Evolutionary conservation across 164 flowering plant genomes (phyloP).

Genomic region (Echeveria elegans): DNA sequence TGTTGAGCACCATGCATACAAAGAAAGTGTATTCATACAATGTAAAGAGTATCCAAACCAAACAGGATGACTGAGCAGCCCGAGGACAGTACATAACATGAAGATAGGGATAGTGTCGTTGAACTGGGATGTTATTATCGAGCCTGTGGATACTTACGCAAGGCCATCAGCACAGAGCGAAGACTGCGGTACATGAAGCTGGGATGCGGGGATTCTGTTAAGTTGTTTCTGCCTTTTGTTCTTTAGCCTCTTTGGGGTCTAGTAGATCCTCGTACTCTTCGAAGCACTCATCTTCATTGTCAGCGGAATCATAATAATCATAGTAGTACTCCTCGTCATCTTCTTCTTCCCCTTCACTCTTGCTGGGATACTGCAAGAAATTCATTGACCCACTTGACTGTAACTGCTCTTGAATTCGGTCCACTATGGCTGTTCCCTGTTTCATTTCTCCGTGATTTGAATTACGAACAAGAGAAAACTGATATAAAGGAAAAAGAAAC

Average conservation of each 20-base stretch:
- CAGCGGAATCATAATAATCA: slow-evolving; percentile 9
- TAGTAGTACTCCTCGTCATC: slow-evolving; percentile 8
- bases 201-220: neutral
- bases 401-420: slow-evolving; percentile 39
- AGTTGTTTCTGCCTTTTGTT: neutral
- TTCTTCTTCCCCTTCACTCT: slow-evolving; percentile 17
- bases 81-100: no score
- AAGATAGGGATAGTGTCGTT: no score
- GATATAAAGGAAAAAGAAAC: no score
- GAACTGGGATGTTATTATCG: no score
- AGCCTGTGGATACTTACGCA: no score
- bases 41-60: no score
- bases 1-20: neutral
- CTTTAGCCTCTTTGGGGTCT: neutral
- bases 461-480: neutral
- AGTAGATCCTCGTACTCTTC: neutral
- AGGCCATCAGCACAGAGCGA: no score
- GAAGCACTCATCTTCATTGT: neutral
- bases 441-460: neutral
- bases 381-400: slow-evolving; percentile 22
- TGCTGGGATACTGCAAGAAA: slow-evolving; percentile 6
- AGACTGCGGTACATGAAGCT: no score
- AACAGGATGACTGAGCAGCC: no score
- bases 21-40: neutral
- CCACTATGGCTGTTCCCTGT: slow-evolving; percentile 58